Conservation (phyloP, 148 eudicot species). For the Diospyros lotus region DNA sequence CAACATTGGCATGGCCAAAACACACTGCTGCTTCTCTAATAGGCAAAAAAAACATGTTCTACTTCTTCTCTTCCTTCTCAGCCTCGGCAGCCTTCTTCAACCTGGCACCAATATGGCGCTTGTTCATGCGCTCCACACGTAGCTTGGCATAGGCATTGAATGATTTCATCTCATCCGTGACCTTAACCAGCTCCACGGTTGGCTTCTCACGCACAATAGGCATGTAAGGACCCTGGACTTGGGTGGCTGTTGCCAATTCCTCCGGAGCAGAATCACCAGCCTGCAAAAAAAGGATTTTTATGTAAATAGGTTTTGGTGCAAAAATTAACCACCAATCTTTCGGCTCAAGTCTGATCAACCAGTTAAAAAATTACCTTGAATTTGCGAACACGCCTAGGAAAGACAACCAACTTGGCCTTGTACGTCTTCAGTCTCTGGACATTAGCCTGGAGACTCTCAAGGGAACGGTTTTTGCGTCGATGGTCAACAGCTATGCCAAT, state of each 20-base stretch:
- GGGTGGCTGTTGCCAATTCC: conserved; percentile 52
- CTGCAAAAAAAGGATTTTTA: conserved; percentile 16
- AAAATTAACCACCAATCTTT: not conserved
- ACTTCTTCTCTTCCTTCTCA: conserved; percentile 58
- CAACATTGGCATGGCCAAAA: not conserved
- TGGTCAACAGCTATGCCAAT: conserved; percentile 64
- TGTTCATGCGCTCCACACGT: conserved; percentile 48
- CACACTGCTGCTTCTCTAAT: conserved; percentile 37
- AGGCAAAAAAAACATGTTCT: not conserved
- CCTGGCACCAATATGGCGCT: conserved; percentile 46
- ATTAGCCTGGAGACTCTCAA: conserved; percentile 55
- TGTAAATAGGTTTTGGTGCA: not conserved
- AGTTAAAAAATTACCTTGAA: conserved; percentile 32
- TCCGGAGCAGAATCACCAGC: conserved; percentile 63
- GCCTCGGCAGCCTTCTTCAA: conserved; percentile 60
- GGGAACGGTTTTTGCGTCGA: conserved; percentile 52
- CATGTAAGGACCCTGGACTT: conserved; percentile 45
- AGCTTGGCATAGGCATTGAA: conserved; percentile 50
- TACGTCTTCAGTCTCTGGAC: conserved; percentile 59
- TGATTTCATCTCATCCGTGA: conserved; percentile 44
- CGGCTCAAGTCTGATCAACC: not conserved
- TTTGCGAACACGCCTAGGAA: conserved; percentile 49
- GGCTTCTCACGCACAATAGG: conserved; percentile 37
- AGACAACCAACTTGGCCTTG: conserved; percentile 64
- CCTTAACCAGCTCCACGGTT: conserved; percentile 45